Conservation (phyloP, 371 early-diverging fungal genomes). For the Rhizopus delemar region DNA sequence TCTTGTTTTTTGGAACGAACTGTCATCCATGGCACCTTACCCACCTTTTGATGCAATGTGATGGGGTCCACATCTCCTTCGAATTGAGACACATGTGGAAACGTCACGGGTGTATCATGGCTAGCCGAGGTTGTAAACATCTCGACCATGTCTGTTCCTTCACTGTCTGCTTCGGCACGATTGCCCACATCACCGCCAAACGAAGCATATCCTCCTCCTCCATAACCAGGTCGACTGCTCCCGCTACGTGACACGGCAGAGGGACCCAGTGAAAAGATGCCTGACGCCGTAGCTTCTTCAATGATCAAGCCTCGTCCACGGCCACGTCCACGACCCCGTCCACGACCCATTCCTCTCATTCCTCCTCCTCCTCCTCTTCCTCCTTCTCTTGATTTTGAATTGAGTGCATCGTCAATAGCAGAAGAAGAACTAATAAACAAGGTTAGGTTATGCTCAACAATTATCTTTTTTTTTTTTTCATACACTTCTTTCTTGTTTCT, state of each 20-base stretch:
- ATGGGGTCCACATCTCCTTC: constrained; percentile 48
- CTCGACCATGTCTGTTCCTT: constrained; percentile 35
- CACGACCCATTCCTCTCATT: constrained; percentile 40
- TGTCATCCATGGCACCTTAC: constrained; percentile 38
- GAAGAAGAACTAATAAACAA: constrained; percentile 32
- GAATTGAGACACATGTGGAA: constrained; percentile 33
- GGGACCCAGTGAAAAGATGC: constrained; percentile 71
- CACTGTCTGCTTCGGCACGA: constrained; percentile 27
- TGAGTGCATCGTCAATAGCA: constrained; percentile 41
- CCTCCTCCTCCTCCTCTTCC: constrained; percentile 38
- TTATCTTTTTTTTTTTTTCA: constrained; percentile 7
- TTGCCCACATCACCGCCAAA: constrained; percentile 35
- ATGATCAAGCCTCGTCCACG: constrained; percentile 31
- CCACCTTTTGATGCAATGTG: constrained; percentile 27
- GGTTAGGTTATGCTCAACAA: constrained; percentile 5
- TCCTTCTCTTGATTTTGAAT: constrained; percentile 16
- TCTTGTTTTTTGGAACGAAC: constrained; percentile 16
- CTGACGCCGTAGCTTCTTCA: constrained; percentile 57
- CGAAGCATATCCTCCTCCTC: constrained; percentile 38
- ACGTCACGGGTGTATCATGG: constrained; percentile 40
- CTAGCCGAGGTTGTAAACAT: constrained; percentile 26
- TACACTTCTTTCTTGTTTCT: constrained; percentile 68
- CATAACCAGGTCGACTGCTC: constrained; percentile 13
- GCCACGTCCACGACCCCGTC: constrained; percentile 40
- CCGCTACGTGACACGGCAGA: constrained; percentile 35